Base-by-base conservation (phyloP, 192 early-diverging fungal genomes). In the Chytriomyces sp. region DNA sequence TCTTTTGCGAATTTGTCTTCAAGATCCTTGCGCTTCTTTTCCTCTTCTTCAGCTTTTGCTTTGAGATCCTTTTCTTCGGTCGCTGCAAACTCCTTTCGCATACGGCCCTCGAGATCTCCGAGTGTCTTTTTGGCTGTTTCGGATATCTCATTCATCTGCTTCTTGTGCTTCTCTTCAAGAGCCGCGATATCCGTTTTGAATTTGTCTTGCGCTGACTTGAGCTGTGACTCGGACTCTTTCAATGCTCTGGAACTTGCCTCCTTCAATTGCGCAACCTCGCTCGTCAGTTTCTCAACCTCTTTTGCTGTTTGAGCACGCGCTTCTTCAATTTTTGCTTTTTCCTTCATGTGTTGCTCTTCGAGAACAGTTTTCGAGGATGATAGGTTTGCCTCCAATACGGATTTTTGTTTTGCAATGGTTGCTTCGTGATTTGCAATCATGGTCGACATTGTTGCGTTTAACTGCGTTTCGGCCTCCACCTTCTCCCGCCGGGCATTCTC, bases 191-290 rank as follows among this genome's bases (percentile, higher is more conserved):
- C 84, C 16, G 84, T 80, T 20, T 79, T 84, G n/a, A 84, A 77
- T 9, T 82, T 70, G 11, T 80, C 76, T 64, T 83, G 84, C 65
- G 89, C 11, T 82, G 81, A 8, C 84, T 79, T 26, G 75, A 80
- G 7, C 89, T 85, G 45, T 89, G 84, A 62, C 89, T 85, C 45
- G 59, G 63, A 77, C 64, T 64, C 83, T 85, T 79, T 95, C 86
- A 57, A 90, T 86, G 10, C 61, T 53, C 50, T 65, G 16, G 67
- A 63, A 62, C 18, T 43, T 4, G 8, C 46, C 23, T 68, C 63
- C 70, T 67, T 70, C 46, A 50, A 46, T 35, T 67, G 46, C 23
- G 68, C 71, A 18, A 77, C 20, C 61, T 72, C 75, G 28, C 71
- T 80, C 35, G 28, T 13, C 50, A 73, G 75, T 26, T 61, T 45